Conservation (phyloP, 1,284 basidiomycete species). For the Anthracocystis setariae region DNA sequence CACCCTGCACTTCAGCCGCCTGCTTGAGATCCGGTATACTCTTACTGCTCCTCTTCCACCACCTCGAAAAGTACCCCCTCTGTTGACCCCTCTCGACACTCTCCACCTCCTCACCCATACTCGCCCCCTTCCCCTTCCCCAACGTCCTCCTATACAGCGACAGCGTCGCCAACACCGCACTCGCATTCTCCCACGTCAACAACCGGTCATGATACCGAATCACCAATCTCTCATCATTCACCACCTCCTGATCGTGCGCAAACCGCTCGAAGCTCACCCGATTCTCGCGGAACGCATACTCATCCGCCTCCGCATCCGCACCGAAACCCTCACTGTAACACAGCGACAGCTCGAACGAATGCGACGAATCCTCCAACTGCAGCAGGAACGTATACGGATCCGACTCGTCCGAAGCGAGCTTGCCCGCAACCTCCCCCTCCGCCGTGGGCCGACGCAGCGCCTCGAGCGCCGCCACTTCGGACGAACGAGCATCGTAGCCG, state of each 20-base stretch:
- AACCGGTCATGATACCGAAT: conserved; percentile 70
- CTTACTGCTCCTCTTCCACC: conserved; percentile 59
- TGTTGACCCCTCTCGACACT: not conserved
- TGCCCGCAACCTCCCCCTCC: conserved; percentile 39
- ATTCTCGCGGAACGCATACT: conserved; percentile 68
- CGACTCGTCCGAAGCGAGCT: conserved; percentile 69
- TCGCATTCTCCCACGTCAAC: conserved; percentile 71
- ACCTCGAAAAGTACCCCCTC: conserved; percentile 51
- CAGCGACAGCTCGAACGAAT: conserved; percentile 70
- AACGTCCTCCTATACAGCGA: conserved; percentile 55
- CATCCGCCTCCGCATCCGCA: conserved; percentile 58
- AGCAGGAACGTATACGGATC: conserved; percentile 71
- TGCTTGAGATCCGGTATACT: conserved; percentile 42
- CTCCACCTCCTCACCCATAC: conserved; percentile 56
- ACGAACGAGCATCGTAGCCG: conserved; percentile 19
- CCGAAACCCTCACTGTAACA: conserved; percentile 51
- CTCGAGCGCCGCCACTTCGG: conserved; percentile 22
- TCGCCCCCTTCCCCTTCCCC: conserved; percentile 1
- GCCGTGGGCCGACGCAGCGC: conserved; percentile 27
- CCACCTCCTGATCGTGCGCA: conserved; percentile 69
- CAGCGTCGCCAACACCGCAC: conserved; percentile 71
- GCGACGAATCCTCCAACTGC: conserved; percentile 67
- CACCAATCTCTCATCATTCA: conserved; percentile 71
- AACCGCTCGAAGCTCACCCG: conserved; percentile 71
- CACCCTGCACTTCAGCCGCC: conserved; percentile 16